Base-by-base conservation (phyloP, 768 basidiomycete species). In the Phaeotremella skinneri region DNA sequence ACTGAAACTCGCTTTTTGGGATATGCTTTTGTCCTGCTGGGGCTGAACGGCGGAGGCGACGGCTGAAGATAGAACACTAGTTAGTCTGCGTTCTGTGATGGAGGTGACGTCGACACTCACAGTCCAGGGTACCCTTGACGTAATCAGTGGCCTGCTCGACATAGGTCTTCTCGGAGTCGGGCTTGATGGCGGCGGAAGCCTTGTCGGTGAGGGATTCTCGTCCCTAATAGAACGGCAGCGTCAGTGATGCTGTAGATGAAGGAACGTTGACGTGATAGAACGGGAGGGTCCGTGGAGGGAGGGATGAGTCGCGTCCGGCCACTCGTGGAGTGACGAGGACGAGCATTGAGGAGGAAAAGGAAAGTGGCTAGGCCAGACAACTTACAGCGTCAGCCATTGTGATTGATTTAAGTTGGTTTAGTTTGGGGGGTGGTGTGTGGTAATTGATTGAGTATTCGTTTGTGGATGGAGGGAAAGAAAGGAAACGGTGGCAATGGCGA, bases 31-130 rank as follows among this genome's bases (percentile, higher is more conserved):
- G n/a, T n/a, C n/a, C 52, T 69, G 45, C 56, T 72, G 62, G 58
- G 70, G 70, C 58, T 72, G 70, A 49, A 59, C 61, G 48, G 58
- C 70, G 27, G 70, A 72, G 52, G 68, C 70, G 47, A 57, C 68
- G 37, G 43, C 58, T 56, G 48, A 5, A 29, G 32, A 31, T n/a
- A 11, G n/a, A n/a, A n/a, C n/a, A n/a, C n/a, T n/a, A n/a, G n/a
- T n/a, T n/a, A n/a, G n/a, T n/a, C n/a, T n/a, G n/a, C n/a, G n/a
- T n/a, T n/a, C n/a, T n/a, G n/a, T n/a, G n/a, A n/a, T n/a, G n/a
- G n/a, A n/a, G n/a, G n/a, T n/a, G n/a, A n/a, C n/a, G 31, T 16
- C 20, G 14, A 63, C 6, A 59, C 62, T 58, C 47, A 63, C 62
- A 49, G 66, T 72, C 70, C n/a, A 69, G 53, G 25, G 56, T 62